These are phyloP conservation scores for Linum tenue DNA, from an alignment of 345 rosid genomes.

Conservation along the genomic window DNA sequence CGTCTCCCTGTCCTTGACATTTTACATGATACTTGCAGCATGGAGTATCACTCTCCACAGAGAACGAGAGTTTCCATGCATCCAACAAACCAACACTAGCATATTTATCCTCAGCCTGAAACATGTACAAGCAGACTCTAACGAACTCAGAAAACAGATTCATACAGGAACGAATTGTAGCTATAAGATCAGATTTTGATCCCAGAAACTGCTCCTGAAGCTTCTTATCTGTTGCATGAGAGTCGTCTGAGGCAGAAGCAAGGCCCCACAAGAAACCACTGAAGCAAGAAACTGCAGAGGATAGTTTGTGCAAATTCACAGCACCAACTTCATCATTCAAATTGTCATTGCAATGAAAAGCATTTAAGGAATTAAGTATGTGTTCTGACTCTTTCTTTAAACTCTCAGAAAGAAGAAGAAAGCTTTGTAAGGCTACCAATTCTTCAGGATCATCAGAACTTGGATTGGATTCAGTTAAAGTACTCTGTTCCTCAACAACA, in stretches of 20 bases:
- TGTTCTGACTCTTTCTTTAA: conserved; percentile 49
- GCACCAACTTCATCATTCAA: conserved; percentile 21
- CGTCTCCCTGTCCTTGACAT: conserved; percentile 7
- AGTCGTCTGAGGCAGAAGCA: conserved; percentile 41
- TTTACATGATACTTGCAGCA: conserved; percentile 9
- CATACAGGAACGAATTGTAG: conserved; percentile 27
- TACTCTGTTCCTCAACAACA: conserved; percentile 16
- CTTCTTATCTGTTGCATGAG: conserved; percentile 26
- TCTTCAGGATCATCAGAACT: conserved; percentile 22
- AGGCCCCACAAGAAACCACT: conserved; percentile 84
- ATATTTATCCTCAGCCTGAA: conserved; percentile 30
- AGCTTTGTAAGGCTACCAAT: conserved; percentile 34
- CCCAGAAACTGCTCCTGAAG: conserved; percentile 25
- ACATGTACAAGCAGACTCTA: conserved; percentile 25
- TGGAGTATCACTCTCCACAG: conserved; percentile 6
- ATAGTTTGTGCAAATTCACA: conserved; percentile 35
- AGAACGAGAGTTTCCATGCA: conserved; percentile 10
- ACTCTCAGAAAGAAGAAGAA: conserved; percentile 33
- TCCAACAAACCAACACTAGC: conserved; percentile 8
- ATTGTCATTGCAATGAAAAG: conserved; percentile 22
- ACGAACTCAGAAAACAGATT: conserved; percentile 37
- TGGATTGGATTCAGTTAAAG: conserved; percentile 14
- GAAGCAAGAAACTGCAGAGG: conserved; percentile 49
- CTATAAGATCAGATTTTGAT: conserved; percentile 33
- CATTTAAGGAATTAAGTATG: conserved; percentile 34